Base-by-base conservation (phyloP, 768 basidiomycete genomes). In the Boletus coccyginus region DNA sequence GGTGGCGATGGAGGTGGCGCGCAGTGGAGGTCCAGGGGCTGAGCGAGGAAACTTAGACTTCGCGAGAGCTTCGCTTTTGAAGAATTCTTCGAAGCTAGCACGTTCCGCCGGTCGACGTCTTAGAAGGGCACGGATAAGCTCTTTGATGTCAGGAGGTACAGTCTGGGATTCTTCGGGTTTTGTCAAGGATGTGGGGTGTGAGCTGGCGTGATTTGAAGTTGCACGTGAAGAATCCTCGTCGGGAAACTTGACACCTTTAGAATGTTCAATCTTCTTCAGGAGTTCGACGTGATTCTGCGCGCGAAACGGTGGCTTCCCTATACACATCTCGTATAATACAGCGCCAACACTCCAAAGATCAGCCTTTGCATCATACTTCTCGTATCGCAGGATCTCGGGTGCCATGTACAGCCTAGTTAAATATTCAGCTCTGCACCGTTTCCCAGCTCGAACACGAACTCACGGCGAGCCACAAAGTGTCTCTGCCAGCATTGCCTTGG, bases 331-430 rank as follows among this genome's bases (percentile, higher is more conserved):
- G 74, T 87, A 99, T 3, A 98, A 76, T 24, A 99, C 95, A 0
- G 97, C 93, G 7, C 97, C 97, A 46, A 98, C 94, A 32, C 93
- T 95, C 97, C 97, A 99, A 2, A 99, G 79, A 69, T 99, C 97
- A 12, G 92, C 97, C 70, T 94, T 96, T 19, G 95, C 95, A 70
- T 97, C 94, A 72, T 99, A 98, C 69, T 95, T 95, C 74, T 98
- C 89, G 70, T 97, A 97, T 16, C 92, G 85, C 12, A 99, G 76
- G 64, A 99, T 98, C 73, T 99, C 97, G 0, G 97, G 97, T 0
- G 97, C 97, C 97, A 98, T 99, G 75, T 99, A 99, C 32, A 99
- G 74, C 46, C 93, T 94, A 53, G 7, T 32, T 8, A 19, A 24
- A 21, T 39, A 24, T 2, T 59, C 43, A 60, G 49, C 32, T 45